Base-by-base conservation (phyloP, 1,284 basidiomycete species). In the Cryptococcus sp. region DNA sequence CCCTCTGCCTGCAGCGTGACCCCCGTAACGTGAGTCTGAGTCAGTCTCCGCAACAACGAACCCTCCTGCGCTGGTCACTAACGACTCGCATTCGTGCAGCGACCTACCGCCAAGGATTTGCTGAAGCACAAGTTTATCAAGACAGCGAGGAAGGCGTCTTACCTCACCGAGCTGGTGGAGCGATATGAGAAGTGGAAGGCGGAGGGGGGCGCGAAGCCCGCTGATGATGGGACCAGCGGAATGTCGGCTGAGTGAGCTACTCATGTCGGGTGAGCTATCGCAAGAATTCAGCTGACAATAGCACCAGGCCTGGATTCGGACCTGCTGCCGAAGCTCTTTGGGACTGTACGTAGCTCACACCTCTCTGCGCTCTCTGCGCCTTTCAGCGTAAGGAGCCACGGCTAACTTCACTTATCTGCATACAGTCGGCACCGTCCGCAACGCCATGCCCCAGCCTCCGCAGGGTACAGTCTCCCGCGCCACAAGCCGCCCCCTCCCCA, bases 81-180 rank as follows among this genome's bases (percentile, higher is more conserved):
- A 42, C 20, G 40, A 42, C 40, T 42, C 6, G 15, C 15, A 42
- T 4, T 4, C 6, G 40, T n/a, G 15, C 68, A 92, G 87, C 88
- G 95, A 45, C 96, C 96, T 18, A 82, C 89, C 13, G 96, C 95
- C n/a, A 86, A 86, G 59, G 94, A 98, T 57, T 82, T 98, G 39
- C 81, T 98, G 56, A 96, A 93, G 73, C 95, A 98, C 78, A 93
- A 93, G 69, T 98, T 97, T 72, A 87, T 98, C 64, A 84, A 88
- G 59, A 87, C 89, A 80, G 94, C 95, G 12, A 92, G 92, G 80
- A 96, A 95, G 81, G 88, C 92, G 4, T 89, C 79, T 66, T 96
- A 95, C 70, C 80, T 98, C 59, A 96, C 93, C 0, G 95, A 98
- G 72, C 82, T 98, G 47, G 95, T 98, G 66, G 94, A 98, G 66